Evolutionary conservation across 208 protist genomes (phyloP).

Genomic region (Acanthamoeba lenticulata): DNA sequence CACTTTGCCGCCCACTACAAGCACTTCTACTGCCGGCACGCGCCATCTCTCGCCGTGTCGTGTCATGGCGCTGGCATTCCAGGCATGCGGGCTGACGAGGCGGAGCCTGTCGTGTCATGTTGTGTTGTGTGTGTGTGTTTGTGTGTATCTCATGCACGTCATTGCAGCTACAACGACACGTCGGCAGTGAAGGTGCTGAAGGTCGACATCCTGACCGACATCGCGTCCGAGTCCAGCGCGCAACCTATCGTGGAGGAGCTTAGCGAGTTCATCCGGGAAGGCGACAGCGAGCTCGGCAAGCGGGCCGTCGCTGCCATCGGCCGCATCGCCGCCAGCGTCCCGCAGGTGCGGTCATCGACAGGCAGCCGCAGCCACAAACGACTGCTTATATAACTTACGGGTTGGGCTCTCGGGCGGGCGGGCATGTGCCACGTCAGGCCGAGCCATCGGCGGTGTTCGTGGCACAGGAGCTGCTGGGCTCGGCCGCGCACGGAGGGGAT

Average conservation of each 20-base stretch:
- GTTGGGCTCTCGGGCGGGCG: too few relatives aligned
- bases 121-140: not conserved
- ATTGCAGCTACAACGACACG: conserved; percentile 76
- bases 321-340: conserved; percentile 35
- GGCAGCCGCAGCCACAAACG: not conserved
- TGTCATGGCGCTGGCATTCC: not conserved
- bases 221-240: conserved; percentile 67
- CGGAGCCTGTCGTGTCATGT: too few relatives aligned
- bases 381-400: too few relatives aligned
- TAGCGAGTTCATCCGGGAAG: conserved; percentile 80
- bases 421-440: not conserved
- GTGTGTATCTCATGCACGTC: too few relatives aligned
- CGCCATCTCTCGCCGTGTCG: not conserved
- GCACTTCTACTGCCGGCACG: conserved; percentile 70
- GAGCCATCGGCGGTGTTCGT: not conserved
- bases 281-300: conserved; percentile 65
- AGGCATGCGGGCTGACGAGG: not conserved
- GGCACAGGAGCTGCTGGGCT: not conserved
- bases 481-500: not conserved
- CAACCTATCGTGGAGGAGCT: conserved; percentile 76
- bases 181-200: conserved; percentile 78
- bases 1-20: conserved; percentile 70
- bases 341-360: not conserved
- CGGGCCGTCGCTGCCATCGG: conserved; percentile 71
- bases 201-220: conserved; percentile 78